Percentiles rank a stretch among this genome's conserved stretches.
These are phyloP conservation scores for Clathrospora elynae DNA, from an alignment of 2,329 filamentous ascomycete genomes.

Conservation along the genomic window DNA sequence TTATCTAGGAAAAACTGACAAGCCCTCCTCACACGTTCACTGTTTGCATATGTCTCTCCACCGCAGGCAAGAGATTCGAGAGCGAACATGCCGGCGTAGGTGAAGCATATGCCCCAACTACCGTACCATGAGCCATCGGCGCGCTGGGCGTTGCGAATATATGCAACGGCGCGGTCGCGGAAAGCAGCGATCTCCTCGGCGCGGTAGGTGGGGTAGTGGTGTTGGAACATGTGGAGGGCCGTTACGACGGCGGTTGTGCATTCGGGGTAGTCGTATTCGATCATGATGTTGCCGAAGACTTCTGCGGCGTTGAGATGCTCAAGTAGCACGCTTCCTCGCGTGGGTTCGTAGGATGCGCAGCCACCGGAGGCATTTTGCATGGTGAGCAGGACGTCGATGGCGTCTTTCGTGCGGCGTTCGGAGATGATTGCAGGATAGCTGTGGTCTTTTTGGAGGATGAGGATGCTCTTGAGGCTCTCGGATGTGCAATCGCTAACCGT, in stretches of 20 bases:
- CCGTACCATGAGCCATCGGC: constrained; percentile 96
- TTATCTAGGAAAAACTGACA: constrained; percentile 86
- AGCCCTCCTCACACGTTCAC: constrained; percentile 70
- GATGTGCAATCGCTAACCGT: constrained; percentile 94
- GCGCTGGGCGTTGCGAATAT: constrained; percentile 80
- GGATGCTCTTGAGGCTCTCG: constrained; percentile 84
- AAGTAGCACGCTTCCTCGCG: constrained; percentile 75
- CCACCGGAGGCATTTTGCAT: constrained; percentile 89
- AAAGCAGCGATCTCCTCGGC: constrained; percentile 73
- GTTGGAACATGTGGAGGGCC: constrained; percentile 79
- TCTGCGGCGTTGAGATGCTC: constrained; percentile 94
- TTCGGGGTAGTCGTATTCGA: constrained; percentile 97
- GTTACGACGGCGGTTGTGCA: constrained; percentile 96
- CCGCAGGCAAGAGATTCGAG: constrained; percentile 81
- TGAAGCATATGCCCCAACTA: constrained; percentile 97
- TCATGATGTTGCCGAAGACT: constrained; percentile 96
- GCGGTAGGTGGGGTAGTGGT: constrained; percentile 82
- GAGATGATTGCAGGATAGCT: constrained; percentile 73
- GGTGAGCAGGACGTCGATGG: constrained; percentile 85
- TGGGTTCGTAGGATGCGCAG: constrained; percentile 87
- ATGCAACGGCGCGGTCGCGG: constrained; percentile 74
- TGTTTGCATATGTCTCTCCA: constrained; percentile 80
- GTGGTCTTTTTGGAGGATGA: constrained; percentile 79
- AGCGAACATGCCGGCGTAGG: constrained; percentile 95
- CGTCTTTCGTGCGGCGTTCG: constrained; percentile 79